phyloP scores from a whole-genome alignment of 441 rosid species.

The Populus tomentosa region DNA sequence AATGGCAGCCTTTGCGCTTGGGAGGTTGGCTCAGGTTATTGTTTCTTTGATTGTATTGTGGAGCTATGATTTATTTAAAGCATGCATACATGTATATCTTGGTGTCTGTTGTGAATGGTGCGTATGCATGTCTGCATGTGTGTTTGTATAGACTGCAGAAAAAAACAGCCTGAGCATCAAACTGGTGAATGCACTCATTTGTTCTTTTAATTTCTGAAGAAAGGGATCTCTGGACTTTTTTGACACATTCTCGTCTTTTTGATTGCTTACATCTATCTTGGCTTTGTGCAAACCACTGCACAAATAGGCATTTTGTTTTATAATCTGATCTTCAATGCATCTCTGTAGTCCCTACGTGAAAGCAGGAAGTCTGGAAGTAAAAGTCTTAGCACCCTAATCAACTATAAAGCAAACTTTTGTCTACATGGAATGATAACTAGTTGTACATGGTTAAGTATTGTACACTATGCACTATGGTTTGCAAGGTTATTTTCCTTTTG shows the following conservation, averaged over 20 bases:
- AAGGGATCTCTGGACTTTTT: background rate
- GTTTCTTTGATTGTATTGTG: background rate
- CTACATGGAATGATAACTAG: background rate
- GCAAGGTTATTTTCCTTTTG: background rate
- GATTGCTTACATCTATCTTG: background rate
- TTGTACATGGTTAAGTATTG: too few relatives aligned
- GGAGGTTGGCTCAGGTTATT: conserved; percentile 98
- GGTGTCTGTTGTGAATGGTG: background rate
- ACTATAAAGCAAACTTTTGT: background rate
- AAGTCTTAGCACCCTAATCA: background rate
- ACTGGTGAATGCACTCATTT: background rate
- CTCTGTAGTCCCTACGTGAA: background rate
- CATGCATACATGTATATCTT: background rate
- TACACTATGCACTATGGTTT: background rate
- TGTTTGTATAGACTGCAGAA: background rate
- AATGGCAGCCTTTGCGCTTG: conserved; percentile 98
- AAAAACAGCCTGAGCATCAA: background rate
- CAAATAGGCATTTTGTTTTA: background rate
- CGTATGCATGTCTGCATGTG: background rate
- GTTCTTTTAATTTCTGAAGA: background rate
- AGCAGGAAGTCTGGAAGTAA: background rate
- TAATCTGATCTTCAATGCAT: background rate
- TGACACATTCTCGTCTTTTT: background rate
- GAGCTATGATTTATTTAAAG: background rate
- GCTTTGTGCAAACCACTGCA: background rate